Conservation (phyloP, 2,329 filamentous ascomycete species). For the Diaporthe caulivora region DNA sequence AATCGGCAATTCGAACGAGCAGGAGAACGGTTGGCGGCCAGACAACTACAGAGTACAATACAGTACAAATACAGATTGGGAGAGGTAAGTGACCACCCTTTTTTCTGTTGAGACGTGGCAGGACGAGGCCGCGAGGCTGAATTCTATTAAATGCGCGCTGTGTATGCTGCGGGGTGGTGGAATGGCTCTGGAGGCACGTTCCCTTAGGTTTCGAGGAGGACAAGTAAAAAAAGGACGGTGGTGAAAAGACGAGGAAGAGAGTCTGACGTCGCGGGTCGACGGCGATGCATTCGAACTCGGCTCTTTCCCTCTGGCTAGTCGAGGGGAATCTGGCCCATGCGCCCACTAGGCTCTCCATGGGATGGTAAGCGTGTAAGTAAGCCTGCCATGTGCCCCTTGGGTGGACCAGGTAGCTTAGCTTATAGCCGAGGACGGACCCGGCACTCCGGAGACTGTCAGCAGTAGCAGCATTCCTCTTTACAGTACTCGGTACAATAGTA, state of each 20-base stretch:
- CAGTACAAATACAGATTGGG: slow-evolving; percentile 12
- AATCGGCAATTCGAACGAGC: neutral
- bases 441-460: slow-evolving; percentile 1
- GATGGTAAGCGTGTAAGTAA: neutral
- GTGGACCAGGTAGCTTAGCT: neutral
- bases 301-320: slow-evolving; percentile 6
- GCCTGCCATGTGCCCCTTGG: neutral
- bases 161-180: slow-evolving; percentile 13
- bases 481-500: too few species aligned
- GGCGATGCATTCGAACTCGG: slow-evolving; percentile 22
- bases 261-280: slow-evolving; percentile 22
- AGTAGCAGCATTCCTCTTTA: too few species aligned
- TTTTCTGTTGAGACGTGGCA: neutral
- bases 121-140: neutral
- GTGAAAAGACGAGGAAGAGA: slow-evolving; percentile 3
- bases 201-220: neutral
- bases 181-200: neutral
- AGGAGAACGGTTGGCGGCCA: neutral
- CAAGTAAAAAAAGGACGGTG: slow-evolving; percentile 3
- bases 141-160: slow-evolving; percentile 19
- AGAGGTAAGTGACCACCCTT: neutral
- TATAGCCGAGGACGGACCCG: slow-evolving; percentile 22
- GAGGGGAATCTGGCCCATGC: slow-evolving; percentile 17
- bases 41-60: neutral
- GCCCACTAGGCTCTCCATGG: neutral